Evolutionary conservation across 2,329 filamentous ascomycete genomes (phyloP), one percentile per base, ranked within the genome.

Genomic region (Colletotrichum sp.): DNA sequence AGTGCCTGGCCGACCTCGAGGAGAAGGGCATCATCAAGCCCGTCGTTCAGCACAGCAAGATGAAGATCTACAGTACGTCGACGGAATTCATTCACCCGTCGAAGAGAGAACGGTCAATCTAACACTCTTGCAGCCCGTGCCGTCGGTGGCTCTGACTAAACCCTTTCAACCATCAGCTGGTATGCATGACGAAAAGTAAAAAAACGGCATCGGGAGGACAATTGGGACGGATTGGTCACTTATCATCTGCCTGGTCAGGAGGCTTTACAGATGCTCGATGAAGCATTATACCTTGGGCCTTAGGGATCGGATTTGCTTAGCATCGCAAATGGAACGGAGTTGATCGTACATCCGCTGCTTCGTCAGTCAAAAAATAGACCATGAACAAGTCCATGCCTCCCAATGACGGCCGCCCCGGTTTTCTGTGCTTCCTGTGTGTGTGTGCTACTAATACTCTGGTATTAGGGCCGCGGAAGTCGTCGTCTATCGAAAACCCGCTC

Each of bases 21-120:
- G 95, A 98, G 92, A 97, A 96, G 93, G 97, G 96, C 84, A 92
- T 95, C 89, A 99, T 99, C 92, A 98, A 97, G 94, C 96, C 98
- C 89, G 92, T 99, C 84, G 95, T 99, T 81, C 93, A 92, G 82
- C 98, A 99, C 93, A 96, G 94, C 91, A 97, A 96, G 92, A 94
- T 98, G 93, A 95, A 94, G 92, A 98, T 99, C 91, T 99, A 98
- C 95, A 99, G 91, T 92, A 91, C 78, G 91, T 86, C 21, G 57
- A 43, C 36, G 4, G 36, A 43, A 43, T 5, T 5, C 16, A 6
- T n/a, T n/a, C 3, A 43, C 16, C 0, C 5, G 16, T 5, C 4
- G 36, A 38, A 0, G 34, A 38, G 1, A 38, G 34, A 60, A 16
- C n/a, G 21, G 4, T 0, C 16, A 13, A 63, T 71, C 84, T 86